Conservation (phyloP, 192 early-diverging fungal species). For the Thoreauomyces humboldtii region DNA sequence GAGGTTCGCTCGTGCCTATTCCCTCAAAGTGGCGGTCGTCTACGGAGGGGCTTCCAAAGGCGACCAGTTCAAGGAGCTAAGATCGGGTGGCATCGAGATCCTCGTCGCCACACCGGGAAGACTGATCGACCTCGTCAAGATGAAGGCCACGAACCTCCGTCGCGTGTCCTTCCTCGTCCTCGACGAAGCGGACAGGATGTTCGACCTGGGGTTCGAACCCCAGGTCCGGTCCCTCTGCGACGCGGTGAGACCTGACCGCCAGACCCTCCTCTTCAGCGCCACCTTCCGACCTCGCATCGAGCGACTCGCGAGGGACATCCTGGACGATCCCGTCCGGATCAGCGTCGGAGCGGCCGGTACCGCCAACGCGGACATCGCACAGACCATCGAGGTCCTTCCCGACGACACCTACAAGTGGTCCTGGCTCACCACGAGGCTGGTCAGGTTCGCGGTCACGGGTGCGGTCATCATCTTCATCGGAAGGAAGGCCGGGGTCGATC, state of each 20-base stretch:
- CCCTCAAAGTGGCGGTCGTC: conserved; percentile 62
- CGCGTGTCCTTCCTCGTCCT: conserved; percentile 62
- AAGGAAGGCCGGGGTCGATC: conserved; percentile 69
- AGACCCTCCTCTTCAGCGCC: conserved; percentile 78
- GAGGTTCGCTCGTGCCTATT: conserved; percentile 76
- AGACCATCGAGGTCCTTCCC: conserved; percentile 57
- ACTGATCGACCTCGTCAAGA: conserved; percentile 84
- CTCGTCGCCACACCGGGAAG: conserved; percentile 82
- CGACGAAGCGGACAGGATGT: conserved; percentile 57
- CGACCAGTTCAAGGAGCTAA: conserved; percentile 80
- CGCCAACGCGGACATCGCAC: conserved; percentile 75
- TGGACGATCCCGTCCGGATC: conserved; percentile 70
- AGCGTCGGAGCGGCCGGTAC: conserved; percentile 66
- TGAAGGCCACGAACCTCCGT: conserved; percentile 79
- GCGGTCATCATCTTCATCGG: conserved; percentile 76
- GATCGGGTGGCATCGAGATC: conserved; percentile 68
- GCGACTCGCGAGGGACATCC: conserved; percentile 65
- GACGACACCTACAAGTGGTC: conserved; percentile 73
- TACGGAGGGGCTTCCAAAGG: conserved; percentile 81
- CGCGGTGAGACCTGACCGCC: conserved; percentile 76
- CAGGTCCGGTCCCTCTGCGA: conserved; percentile 79
- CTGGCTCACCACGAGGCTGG: conserved; percentile 66
- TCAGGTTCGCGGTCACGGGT: conserved; percentile 54
- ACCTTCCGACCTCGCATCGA: conserved; percentile 76
- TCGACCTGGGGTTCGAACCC: conserved; percentile 63